Evolutionary conservation across 2,329 filamentous ascomycete species (phyloP), one percentile per base, ranked within the genome.

Genomic region (Ophiocordyceps camponoti-leonardi): DNA sequence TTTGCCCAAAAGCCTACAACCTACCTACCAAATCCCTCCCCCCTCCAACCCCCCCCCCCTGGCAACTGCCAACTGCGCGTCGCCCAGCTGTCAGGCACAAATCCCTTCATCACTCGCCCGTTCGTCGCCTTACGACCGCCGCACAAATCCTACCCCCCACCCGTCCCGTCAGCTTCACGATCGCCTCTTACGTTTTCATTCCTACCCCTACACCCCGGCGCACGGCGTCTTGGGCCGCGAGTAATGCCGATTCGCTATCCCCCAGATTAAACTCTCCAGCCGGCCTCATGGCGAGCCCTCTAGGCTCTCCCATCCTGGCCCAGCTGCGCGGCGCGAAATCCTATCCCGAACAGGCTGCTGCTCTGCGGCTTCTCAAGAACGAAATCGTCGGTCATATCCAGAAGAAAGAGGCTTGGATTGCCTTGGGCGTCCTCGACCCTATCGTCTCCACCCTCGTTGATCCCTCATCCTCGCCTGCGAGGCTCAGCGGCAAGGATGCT

Each of bases 311-410:
- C 45, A 70, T 79, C 52, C 64, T 79, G 44, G 62, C 69, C 46
- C 72, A 77, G 57, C 66, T 83, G 46, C 69, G 69, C 50, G 71
- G 66, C 53, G 71, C 79, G 11, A 68, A 65, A 50, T 68, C 64
- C 33, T 59, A 65, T 42, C 51, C 62, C 20, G 73, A 79, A 50
- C 73, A 75, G 53, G 66, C 75, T 39, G 66, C 69, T 23, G 75
- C 79, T 44, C 70, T 95, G 41, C 77, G 80, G 51, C 69, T 71
- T 40, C 67, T 98, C 28, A 96, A 94, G 67, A 92, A 94, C 61
- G 83, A 92, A 50, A 74, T 94, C 43, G 79, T 94, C 49, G 92
- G 92, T 22, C 86, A 96, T 61, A 73, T 83, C 31, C 80, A 90
- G 61, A 81, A 81, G 60, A 98, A 98, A 64, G 82, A 90, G 62